Base-by-base conservation (phyloP, 495 filamentous ascomycete species). In the Rhizodiscina lignyota region DNA sequence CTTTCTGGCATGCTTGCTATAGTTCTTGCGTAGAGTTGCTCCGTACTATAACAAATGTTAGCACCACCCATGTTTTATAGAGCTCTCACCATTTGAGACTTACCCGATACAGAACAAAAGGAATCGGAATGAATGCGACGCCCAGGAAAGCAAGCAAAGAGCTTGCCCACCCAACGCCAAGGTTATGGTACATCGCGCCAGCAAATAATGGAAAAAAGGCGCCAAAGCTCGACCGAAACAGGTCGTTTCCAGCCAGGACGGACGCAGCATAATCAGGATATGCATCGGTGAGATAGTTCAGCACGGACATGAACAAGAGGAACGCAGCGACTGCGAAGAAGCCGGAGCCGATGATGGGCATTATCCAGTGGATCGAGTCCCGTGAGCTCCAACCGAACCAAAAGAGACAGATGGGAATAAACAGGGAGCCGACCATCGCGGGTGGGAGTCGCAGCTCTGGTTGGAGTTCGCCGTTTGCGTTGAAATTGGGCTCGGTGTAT, bases 201-300 rank as follows among this genome's bases (percentile, higher is more conserved):
- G 62, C 58, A 45, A 78, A 77, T 30, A 74, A 41, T 24, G 76
- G 60, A 42, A 61, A 61, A 0, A 63, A 70, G 35, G 63, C 70
- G 5, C 74, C 72, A 10, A 78, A 53, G 0, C 61, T 56, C 26
- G 54, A 61, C 32, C 70, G 57, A 36, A 66, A 61, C 48, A 71
- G 65, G 48, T 75, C 70, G 53, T 76, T 78, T 5, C 63, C 66
- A 1, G 73, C 72, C 39, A 78, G 74, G 37, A 77, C 44, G 32
- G 52, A 60, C 1, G 74, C 72, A 5, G 72, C 68, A 42, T 78
- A 77, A 42, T 65, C 60, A 13, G 72, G 72, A 44, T 78, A 78
- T 2, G 57, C 59, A 1, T 75, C 41, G 1, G 72, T 68, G 16
- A 79, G 58, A 49, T 77, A 76, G 16, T 75, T 48, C 51, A 79